Evolutionary conservation across 1,284 basidiomycete species (phyloP), one percentile per base, ranked within the genome.

Genomic region (Irpex rosettiformis): DNA sequence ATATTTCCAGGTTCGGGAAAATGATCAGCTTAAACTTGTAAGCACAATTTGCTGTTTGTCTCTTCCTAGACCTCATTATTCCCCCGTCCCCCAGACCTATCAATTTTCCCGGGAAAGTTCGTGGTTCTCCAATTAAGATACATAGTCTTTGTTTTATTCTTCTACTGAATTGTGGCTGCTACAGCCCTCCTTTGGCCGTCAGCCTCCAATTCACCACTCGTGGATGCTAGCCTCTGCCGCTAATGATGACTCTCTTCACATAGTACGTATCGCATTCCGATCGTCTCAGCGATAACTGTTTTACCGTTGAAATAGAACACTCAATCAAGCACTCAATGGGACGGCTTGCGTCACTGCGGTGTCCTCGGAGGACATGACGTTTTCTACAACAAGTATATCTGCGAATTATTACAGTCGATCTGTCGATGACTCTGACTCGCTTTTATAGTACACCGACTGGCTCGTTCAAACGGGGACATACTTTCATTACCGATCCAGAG

Each of bases 291-390:
- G 21, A 48, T 37, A 54, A 13, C 7, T 29, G 13, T 18, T 29
- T 37, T 10, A 18, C 16, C 13, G 4, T 2, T 18, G 27, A 40
- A 57, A 4, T 62, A 89, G 84, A 90, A 91, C 63, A 85, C 86
- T 0, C 88, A 90, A 74, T 86, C 85, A 0, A 86, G 88, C 22
- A 80, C 86, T 3, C 88, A 90, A 63, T 89, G 88, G 88, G 89
- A 90, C 64, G 85, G 88, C 3, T 60, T 87, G 64, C 78, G 80
- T 61, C 86, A 88, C 61, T 86, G 79, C 64, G 83, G 84, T 1
- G 62, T 88, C 43, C 33, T 37, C 16, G 55, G 72, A 2, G 76
- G 81, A 29, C 79, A 87, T 63, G 75, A 74, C 1, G 73, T 86
- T 22, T 85, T 84, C 67, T 89, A 88, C 69, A 82, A 86, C 69